Evolutionary conservation across 345 rosid species (phyloP), one percentile per base, ranked within the genome.

Genomic region (Excoecaria agallocha): DNA sequence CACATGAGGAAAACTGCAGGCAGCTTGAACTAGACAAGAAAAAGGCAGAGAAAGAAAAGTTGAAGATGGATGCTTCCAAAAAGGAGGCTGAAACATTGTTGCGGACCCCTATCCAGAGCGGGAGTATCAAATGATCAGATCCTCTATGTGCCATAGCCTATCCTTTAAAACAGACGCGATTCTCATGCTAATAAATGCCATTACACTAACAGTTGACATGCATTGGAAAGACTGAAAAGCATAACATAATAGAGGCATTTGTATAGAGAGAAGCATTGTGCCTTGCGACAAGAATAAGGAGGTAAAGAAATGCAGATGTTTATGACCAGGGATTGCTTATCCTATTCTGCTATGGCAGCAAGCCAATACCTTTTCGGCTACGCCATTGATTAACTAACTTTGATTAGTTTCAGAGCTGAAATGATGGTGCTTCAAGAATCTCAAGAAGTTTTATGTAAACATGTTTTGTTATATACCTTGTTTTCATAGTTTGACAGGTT

Each of bases 1-100:
- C 97, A n/a, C 93, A 89, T 2, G 82, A 81, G 19, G 97, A 90
- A 77, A 92, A 92, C 85, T 79, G 88, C 87, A 89, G 83, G 86
- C 93, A 85, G 80, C 79, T 83, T 16, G 97, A 89, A 77, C 59
- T 82, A 57, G 93, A 87, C 77, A 92, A 79, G 90, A 86, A 83
- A 80, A 90, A 81, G 83, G 85, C 85, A 57, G 85, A 52, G 60
- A 87, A 82, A 25, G 87, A 83, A 74, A 88, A 77, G 64, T 62
- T 77, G 78, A 81, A 77, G 82, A 64, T 39, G 66, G 38, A 65
- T 55, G 62, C 48, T 69, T 41, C 74, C 13, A 78, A 75, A 78
- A 74, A 70, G 76, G 82, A 72, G 74, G 30, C 83, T 8, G 70
- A 70, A 45, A 63, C 45, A 19, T 25, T 76, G 56, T 37, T 46